phyloP scores from a whole-genome alignment of 805 yeast genomes.

The Yarrowia alimentaria region DNA sequence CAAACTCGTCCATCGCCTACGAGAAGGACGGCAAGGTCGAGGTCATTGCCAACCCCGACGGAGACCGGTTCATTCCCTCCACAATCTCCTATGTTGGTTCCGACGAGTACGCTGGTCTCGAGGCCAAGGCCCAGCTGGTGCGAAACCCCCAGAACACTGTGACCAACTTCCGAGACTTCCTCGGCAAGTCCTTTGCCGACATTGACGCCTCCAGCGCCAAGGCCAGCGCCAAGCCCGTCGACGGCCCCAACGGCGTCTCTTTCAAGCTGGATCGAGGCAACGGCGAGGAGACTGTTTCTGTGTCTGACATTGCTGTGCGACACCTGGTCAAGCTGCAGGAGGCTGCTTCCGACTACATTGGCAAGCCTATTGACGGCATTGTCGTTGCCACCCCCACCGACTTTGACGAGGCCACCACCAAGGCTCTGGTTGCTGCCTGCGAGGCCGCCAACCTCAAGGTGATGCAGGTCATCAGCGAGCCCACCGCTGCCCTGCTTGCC shows the following conservation, averaged over 20 bases:
- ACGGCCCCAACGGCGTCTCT: conserved; percentile 69
- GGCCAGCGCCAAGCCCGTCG: conserved; percentile 64
- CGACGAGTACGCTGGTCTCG: conserved; percentile 97
- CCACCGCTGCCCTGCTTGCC: conserved; percentile 76
- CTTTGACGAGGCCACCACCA: conserved; percentile 71
- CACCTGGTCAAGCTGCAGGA: conserved; percentile 76
- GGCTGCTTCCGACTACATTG: conserved; percentile 92
- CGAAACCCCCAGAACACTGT: conserved; percentile 88
- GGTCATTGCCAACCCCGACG: conserved; percentile 98
- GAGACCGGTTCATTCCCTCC: conserved; percentile 95
- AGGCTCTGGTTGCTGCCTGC: conserved; percentile 60
- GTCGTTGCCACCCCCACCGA: conserved; percentile 91
- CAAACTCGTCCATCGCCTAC: conserved; percentile 90
- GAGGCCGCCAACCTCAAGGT: conserved; percentile 72
- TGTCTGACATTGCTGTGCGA: conserved; percentile 77
- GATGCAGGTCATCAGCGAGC: conserved; percentile 87
- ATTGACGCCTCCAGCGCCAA: conserved; percentile 65
- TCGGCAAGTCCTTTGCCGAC: conserved; percentile 71
- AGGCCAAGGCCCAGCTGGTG: conserved; percentile 86
- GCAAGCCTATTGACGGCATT: conserved; percentile 72
- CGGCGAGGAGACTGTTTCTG: conserved; percentile 55
- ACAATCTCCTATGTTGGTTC: conserved; percentile 86
- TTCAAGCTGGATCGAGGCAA: conserved; percentile 41
- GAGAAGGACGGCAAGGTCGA: conserved; percentile 88
- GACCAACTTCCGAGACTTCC: conserved; percentile 87